These are phyloP conservation scores for Epichloe bromicola DNA, from an alignment of 2,329 filamentous ascomycete genomes.

Conservation along the genomic window DNA sequence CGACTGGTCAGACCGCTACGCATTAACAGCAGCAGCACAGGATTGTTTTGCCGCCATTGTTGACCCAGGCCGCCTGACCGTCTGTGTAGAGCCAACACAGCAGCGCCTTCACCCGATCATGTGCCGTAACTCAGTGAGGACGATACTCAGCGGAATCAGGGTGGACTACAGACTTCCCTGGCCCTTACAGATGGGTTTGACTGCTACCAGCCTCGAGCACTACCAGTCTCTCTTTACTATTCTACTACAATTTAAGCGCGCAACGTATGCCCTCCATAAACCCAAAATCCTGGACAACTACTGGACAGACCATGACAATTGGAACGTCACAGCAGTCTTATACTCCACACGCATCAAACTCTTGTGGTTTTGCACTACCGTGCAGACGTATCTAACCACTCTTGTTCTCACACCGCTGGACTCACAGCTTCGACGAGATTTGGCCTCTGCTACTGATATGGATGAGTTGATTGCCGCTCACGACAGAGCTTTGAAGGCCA, in stretches of 20 bases:
- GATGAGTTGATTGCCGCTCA: constrained; percentile 71
- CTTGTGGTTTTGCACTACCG: constrained; percentile 62
- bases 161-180: constrained; percentile 56
- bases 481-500: constrained; percentile 43
- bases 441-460: constrained; percentile 55
- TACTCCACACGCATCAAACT: constrained; percentile 54
- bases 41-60: constrained; percentile 51
- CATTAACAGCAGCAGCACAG: constrained; percentile 65
- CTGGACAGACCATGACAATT: constrained; percentile 22
- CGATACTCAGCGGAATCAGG: constrained; percentile 46
- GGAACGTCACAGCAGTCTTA: constrained; percentile 34
- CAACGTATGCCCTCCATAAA: constrained; percentile 51
- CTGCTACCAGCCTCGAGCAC: constrained; percentile 44
- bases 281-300: constrained; percentile 31
- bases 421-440: constrained; percentile 38
- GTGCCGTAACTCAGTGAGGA: constrained; percentile 42
- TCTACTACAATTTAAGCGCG: constrained; percentile 64
- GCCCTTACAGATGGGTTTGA: constrained; percentile 60
- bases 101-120: constrained; percentile 29
- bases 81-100: constrained; percentile 33
- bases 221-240: constrained; percentile 67
- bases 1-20: constrained; percentile 69
- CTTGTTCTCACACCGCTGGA: constrained; percentile 55
- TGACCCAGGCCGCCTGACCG: constrained; percentile 48
- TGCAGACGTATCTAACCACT: constrained; percentile 65